These are phyloP conservation scores for Didymella keratinophila DNA, from an alignment of 2,329 filamentous ascomycete genomes.

Conservation along the genomic window DNA sequence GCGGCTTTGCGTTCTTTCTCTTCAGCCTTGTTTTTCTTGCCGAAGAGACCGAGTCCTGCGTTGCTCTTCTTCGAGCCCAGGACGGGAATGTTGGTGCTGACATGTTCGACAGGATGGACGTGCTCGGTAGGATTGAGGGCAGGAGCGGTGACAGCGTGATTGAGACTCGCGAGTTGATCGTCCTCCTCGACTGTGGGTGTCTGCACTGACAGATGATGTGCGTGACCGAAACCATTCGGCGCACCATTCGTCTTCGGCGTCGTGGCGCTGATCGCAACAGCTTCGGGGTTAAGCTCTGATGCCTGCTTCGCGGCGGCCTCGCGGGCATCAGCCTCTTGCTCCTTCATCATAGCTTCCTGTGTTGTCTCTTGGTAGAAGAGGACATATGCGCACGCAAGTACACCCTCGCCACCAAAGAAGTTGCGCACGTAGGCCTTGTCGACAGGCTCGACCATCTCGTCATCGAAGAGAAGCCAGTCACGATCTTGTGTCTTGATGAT, in stretches of 20 bases:
- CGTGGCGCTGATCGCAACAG: slow-evolving; percentile 58
- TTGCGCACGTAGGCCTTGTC: slow-evolving; percentile 96
- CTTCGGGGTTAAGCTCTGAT: slow-evolving; percentile 62
- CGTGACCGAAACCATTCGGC: slow-evolving; percentile 45
- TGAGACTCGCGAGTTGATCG: slow-evolving; percentile 65
- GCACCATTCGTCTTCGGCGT: slow-evolving; percentile 59
- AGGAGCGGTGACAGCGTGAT: slow-evolving; percentile 71
- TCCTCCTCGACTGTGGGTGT: slow-evolving; percentile 54
- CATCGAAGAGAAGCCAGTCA: slow-evolving; percentile 95
- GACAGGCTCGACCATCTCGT: slow-evolving; percentile 98
- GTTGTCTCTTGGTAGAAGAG: slow-evolving; percentile 96
- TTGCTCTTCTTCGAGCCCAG: slow-evolving; percentile 43
- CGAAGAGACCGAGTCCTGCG: slow-evolving; percentile 51
- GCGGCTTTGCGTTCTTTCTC: slow-evolving; percentile 67
- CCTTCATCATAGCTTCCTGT: slow-evolving; percentile 71
- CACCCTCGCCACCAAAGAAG: slow-evolving; percentile 89
- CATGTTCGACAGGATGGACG: slow-evolving; percentile 42
- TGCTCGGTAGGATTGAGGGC: slow-evolving; percentile 47
- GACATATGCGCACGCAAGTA: slow-evolving; percentile 93
- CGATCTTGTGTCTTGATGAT: slow-evolving; percentile 97
- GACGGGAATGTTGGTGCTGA: slow-evolving; percentile 48
- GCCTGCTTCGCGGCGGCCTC: slow-evolving; percentile 46
- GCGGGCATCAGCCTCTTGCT: slow-evolving; percentile 82
- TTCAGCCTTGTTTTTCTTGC: slow-evolving; percentile 68
- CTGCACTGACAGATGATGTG: slow-evolving; percentile 44